A percentile compares a stretch with the other conserved stretches of the same genome.
These are phyloP conservation scores for Ceratocystis eucalypticola DNA, from an alignment of 2,329 filamentous ascomycete species.

Conservation along the genomic window DNA sequence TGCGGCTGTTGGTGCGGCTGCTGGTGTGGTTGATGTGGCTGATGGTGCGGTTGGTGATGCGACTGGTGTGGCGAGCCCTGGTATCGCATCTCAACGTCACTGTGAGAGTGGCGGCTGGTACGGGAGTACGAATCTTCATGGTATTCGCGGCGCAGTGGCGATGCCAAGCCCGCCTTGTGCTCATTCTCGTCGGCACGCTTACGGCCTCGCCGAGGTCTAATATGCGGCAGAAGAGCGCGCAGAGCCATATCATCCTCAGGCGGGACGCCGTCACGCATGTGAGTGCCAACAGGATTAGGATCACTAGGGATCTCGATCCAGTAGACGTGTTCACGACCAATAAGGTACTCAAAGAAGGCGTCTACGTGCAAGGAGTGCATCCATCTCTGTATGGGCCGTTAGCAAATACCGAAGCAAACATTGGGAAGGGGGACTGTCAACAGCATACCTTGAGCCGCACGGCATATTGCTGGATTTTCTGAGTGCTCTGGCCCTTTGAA, in stretches of 20 bases:
- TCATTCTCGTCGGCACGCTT: constrained; percentile 52
- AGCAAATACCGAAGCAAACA: not conserved
- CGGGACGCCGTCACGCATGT: constrained; percentile 65
- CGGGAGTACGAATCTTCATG: not conserved
- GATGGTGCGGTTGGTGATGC: not conserved
- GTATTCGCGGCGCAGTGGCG: constrained; percentile 45
- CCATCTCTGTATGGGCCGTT: constrained; percentile 51
- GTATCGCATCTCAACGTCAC: constrained; percentile 21
- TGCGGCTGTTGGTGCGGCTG: not conserved
- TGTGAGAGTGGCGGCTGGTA: not conserved
- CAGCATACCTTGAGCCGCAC: constrained; percentile 67
- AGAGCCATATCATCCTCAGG: constrained; percentile 82
- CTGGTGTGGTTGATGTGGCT: not conserved
- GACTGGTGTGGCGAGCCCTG: constrained; percentile 28
- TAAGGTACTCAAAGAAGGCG: constrained; percentile 83
- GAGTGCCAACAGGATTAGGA: constrained; percentile 47
- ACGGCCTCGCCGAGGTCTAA: constrained; percentile 46
- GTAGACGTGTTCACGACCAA: constrained; percentile 53
- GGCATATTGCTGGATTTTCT: constrained; percentile 91
- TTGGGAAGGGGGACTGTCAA: not conserved
- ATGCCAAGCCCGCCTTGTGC: constrained; percentile 36
- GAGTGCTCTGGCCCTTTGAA: constrained; percentile 73
- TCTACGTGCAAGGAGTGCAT: constrained; percentile 95
- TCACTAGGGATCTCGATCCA: constrained; percentile 60
- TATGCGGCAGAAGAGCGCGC: constrained; percentile 68